Conservation (phyloP, 73 alveolate species). For the Loxodes magnus region DNA sequence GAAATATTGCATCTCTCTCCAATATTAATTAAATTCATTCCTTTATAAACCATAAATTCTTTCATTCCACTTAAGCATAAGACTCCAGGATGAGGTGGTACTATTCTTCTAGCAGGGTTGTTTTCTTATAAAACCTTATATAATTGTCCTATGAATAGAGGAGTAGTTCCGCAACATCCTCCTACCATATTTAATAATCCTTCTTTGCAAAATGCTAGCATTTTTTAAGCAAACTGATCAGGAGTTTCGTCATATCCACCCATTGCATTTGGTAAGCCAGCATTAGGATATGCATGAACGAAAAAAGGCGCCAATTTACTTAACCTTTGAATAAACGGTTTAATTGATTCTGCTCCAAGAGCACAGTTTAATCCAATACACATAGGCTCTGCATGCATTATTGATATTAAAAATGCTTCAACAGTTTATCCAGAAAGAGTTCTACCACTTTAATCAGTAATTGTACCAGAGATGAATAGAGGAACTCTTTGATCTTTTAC, state of each 20-base stretch:
- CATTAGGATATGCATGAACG: slow-evolving; percentile 80
- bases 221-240: slow-evolving; percentile 45
- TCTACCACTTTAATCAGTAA: slow-evolving; percentile 69
- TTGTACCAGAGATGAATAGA: slow-evolving; percentile 59
- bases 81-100: not conserved
- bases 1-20: slow-evolving; percentile 82
- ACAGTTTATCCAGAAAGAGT: slow-evolving; percentile 74
- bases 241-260: slow-evolving; percentile 87
- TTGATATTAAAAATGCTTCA: slow-evolving; percentile 66
- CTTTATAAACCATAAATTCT: slow-evolving; percentile 16
- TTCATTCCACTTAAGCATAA: slow-evolving; percentile 10
- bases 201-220: slow-evolving; percentile 31
- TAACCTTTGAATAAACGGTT: slow-evolving; percentile 53
- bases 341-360: slow-evolving; percentile 62
- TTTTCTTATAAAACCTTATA: slow-evolving; percentile 25
- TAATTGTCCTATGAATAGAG: slow-evolving; percentile 43
- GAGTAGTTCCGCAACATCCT: slow-evolving; percentile 88
- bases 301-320: slow-evolving; percentile 29
- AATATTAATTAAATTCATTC: slow-evolving; percentile 43
- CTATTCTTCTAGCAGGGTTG: not conserved
- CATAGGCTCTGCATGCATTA: slow-evolving; percentile 66
- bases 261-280: slow-evolving; percentile 82
- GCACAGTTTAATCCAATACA: slow-evolving; percentile 79
- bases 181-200: slow-evolving; percentile 69
- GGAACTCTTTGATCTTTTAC: slow-evolving; percentile 39